Evolutionary conservation across 1,139 yeast species (phyloP), one percentile per base, ranked within the genome.

Genomic region (Debaryomyces udenii): DNA sequence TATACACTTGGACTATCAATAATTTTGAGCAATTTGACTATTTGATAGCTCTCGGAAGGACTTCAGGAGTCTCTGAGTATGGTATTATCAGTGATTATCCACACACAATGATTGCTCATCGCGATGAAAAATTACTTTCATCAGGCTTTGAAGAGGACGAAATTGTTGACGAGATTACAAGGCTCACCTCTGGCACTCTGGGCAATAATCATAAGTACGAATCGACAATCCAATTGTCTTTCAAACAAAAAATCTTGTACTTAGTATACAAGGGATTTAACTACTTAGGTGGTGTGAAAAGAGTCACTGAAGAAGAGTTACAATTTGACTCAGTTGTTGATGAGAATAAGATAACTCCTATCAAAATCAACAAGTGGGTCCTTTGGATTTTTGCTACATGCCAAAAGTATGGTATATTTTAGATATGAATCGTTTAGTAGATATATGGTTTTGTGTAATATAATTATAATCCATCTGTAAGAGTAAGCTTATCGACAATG

Each of bases 1-100:
- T 88, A 11, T 88, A 81, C 62, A 66, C 86, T 15, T 91, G 98
- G 98, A 91, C 98, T 1, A 74, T 89, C 33, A 91, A 91, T 59
- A 69, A 65, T 33, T 62, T 63, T 31, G 49, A 53, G 6, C 81
- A 83, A 41, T 70, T 79, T 40, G 76, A 78, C 44, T 70, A 70
- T 52, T 60, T 72, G 40, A 47, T 45, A 15, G 53, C 50, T 24
- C 46, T 72, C 14, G 66, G 74, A 26, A 47, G 48, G 34, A 38
- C 47, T 3, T 62, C 63, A 11, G 44, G 49, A 6, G 40, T 73
- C 16, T 42, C 47, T 3, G 74, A 70, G 39, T 71, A 60, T 44
- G 93, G 90, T 1, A 64, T 84, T 9, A 70, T 86, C 40, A 71
- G 84, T 2, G 93, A 86, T 58, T 64, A 68, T 46, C 90, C 90